These are phyloP conservation scores for Phyllosticta ampelicida DNA, from an alignment of 2,329 filamentous ascomycete species.

Conservation along the genomic window DNA sequence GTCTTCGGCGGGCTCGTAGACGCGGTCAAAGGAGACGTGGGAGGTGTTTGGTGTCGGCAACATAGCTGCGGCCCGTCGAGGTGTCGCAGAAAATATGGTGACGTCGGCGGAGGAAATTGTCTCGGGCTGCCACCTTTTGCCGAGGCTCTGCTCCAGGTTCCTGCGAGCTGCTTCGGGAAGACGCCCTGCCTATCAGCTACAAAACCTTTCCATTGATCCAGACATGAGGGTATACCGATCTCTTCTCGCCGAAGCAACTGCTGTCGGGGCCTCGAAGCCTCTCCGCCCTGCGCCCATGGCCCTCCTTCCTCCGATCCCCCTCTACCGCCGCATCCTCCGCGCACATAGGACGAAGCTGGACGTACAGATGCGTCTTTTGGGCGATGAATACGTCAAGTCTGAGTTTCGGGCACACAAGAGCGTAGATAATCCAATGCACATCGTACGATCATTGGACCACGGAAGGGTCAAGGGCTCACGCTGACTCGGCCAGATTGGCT, in stretches of 20 bases:
- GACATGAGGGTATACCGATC: neutral
- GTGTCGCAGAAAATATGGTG: neutral
- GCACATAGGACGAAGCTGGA: constrained; percentile 73
- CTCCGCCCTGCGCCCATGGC: constrained; percentile 44
- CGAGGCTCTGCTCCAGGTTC: neutral
- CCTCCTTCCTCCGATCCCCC: constrained; percentile 73
- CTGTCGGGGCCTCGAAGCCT: constrained; percentile 22
- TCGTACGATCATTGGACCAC: constrained; percentile 47
- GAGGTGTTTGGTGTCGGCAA: constrained; percentile 88
- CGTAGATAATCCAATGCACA: constrained; percentile 82
- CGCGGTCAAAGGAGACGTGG: constrained; percentile 75
- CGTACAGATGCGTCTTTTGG: constrained; percentile 63
- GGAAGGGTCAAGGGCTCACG: neutral
- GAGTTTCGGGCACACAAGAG: constrained; percentile 79
- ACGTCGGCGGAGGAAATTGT: neutral
- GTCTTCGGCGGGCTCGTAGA: constrained; percentile 95
- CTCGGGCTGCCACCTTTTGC: neutral
- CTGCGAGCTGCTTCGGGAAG: neutral
- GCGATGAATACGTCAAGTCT: constrained; percentile 85
- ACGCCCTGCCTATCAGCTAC: neutral
- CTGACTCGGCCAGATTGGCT: constrained; percentile 59
- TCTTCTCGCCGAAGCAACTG: constrained; percentile 23
- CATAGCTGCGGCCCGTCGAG: constrained; percentile 41
- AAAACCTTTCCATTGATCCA: constrained; percentile 2
- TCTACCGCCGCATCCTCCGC: constrained; percentile 80